Base-by-base conservation (phyloP, 768 basidiomycete species). In the Hericium erinaceus region DNA sequence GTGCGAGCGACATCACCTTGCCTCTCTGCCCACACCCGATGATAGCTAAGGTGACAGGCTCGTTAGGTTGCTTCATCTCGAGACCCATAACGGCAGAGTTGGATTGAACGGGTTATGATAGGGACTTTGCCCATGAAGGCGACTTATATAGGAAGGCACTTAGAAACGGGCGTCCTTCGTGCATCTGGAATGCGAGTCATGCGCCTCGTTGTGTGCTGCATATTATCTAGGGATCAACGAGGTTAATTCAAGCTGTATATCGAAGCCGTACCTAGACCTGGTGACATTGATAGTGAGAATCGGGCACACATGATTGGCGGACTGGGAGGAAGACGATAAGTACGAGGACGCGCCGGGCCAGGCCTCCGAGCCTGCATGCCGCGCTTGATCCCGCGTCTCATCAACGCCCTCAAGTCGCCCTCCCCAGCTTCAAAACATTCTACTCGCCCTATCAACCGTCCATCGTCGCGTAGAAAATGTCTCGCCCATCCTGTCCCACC, bases 21-120 rank as follows among this genome's bases (percentile, higher is more conserved):
- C 92, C 92, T 56, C 92, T 82, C 67, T 89, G 84, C 6, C 92
- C 92, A 64, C 89, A 91, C 18, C 92, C 92, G 37, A 95, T 69
- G 59, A 94, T 73, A 13, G 83, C 90, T 39, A 94, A 63, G 0
- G 89, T 92, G 48, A 92, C 72, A 11, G 83, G 80, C 18, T 70
- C 55, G 9, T 58, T 16, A 15, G 54, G 40, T 49, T 50, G 58
- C 26, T 57, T 40, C 3, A 63, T 49, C 22, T 65, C 58, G 52
- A 63, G 46, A 13, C 63, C 63, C 70, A 70, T 70, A 55, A 2
- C 13, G n/a, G 39, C 12, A 28, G 39, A 41, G 2, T 18, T 16
- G 57, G 11, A 18, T 24, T 39, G 12, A 37, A 39, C 11, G 24
- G 33, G 52, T 38, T 38, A 53, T 24, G 16, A 7, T 16, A 16